These are phyloP conservation scores for Ascocoryne sarcoides DNA, from an alignment of 2,329 filamentous ascomycete genomes.

Conservation along the genomic window DNA sequence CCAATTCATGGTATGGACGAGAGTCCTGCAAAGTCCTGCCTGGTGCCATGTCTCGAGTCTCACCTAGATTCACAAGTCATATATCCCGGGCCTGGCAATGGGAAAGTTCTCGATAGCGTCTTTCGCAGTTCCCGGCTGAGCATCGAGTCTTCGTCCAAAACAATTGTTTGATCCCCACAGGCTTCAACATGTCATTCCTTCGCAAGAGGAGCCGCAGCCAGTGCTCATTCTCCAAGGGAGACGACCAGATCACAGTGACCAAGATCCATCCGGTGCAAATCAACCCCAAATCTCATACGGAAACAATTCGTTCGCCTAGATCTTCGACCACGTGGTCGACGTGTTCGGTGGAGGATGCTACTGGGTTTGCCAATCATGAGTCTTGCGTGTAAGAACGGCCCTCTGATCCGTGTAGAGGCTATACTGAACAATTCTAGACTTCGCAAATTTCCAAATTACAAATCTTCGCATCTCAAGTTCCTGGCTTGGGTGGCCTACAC, in stretches of 20 bases:
- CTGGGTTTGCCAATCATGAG: slow-evolving; percentile 19
- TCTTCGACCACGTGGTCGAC: slow-evolving; percentile 4
- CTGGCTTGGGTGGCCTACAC: slow-evolving; percentile 24
- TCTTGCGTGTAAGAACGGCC: slow-evolving; percentile 22
- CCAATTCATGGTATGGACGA: not conserved
- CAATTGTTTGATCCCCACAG: no score
- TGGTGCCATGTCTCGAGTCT: not conserved
- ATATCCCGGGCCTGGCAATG: not conserved
- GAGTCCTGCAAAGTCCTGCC: slow-evolving; percentile 3
- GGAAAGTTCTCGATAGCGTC: not conserved
- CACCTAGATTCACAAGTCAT: not conserved
- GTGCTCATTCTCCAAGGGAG: slow-evolving; percentile 16
- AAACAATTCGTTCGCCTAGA: slow-evolving; percentile 10
- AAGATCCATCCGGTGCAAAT: slow-evolving; percentile 7
- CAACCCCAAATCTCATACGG: slow-evolving; percentile 6
- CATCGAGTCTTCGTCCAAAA: not conserved
- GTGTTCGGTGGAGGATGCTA: slow-evolving; percentile 8
- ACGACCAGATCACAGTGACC: slow-evolving; percentile 17
- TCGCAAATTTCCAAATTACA: slow-evolving; percentile 24
- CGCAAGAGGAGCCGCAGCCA: slow-evolving; percentile 21
- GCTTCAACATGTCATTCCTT: slow-evolving; percentile 19
- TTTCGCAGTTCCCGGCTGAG: not conserved
- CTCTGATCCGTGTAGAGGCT: not conserved
- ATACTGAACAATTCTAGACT: slow-evolving; percentile 9
- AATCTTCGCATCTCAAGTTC: slow-evolving; percentile 22